Evolutionary conservation across 192 early-diverging fungal species (phyloP), one percentile per base, ranked within the genome.

Genomic region (Glomus cerebriforme): DNA sequence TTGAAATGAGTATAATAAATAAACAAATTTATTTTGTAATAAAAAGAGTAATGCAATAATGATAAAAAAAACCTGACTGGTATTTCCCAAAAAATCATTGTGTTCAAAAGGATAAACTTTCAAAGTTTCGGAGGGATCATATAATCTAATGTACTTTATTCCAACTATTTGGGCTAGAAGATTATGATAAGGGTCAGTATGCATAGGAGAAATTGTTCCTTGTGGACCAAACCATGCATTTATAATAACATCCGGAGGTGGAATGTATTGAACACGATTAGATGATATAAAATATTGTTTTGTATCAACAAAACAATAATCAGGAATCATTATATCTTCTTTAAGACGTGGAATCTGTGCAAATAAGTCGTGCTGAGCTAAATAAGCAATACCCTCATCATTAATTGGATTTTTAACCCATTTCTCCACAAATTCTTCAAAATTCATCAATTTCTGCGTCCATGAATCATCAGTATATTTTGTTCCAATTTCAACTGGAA

Each of bases 291-390:
- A 49, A 49, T 22, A 73, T 31, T 26, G 79, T 54, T 43, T 77
- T 13, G 79, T 84, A 62, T 85, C 83, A 1, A 88, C 86, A 81
- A 88, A 85, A 43, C 93, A 93, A 82, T 95, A 97, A 62, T 96
- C 95, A 0, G 95, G 95, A 26, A 95, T 80, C 15, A 79, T 43
- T 76, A 95, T 92, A 75, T 96, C 95, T 60, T 87, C 82, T 7
- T 83, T 68, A 0, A 97, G 82, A 2, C 85, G 80, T 6, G 91
- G 92, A 22, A 95, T 90, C 78, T 97, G 96, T 22, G 85, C 78
- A 75, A 95, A 91, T 29, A 97, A 79, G 78, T 96, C 86, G 75
- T 97, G 94, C 78, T 97, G 96, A 6, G 96, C 96, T 26, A 97
- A 82, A 81, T 97, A 97, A 6, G 84, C 91, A 8, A 81, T 59